Evolutionary conservation across 2,329 filamentous ascomycete species (phyloP), one percentile per base, ranked within the genome.

Genomic region (Tolypocladium cylindrosporum): DNA sequence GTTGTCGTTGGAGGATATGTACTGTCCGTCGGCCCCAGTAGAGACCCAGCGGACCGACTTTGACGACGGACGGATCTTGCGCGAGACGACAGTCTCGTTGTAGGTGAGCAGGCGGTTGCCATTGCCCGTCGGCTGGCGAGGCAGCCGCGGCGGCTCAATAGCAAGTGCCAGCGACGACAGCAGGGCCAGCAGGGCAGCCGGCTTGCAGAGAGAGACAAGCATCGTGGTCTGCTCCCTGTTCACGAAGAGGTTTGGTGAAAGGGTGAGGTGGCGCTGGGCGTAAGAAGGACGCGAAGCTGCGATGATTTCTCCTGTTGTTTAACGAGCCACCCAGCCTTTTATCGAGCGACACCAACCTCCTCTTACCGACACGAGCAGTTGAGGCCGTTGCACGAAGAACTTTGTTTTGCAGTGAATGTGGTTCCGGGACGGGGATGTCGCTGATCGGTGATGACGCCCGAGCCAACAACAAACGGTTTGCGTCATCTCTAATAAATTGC

Each of bases 21-120:
- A 87, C 55, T 83, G 77, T 27, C 85, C 85, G 62, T 89, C 85
- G 39, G 77, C 74, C 1, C 79, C 82, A 4, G 78, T 79, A 10
- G 77, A 73, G 4, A 85, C 77, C 85, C 85, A 88, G 53, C 74
- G 75, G 9, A 83, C 75, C 1, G 75, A 78, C 41, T 76, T 75
- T 14, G 75, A 75, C 14, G 73, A 72, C 0, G 79, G 73, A 1
- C 74, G 65, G 61, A 85, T 75, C 7, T 68, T 74, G 36, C 75
- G 71, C 16, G 66, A 69, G 0, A 77, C 72, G 11, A 80, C 79
- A 0, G 82, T 85, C 66, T 85, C 78, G 65, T 85, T 85, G 75
- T 81, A 87, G 0, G 75, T 81, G 59, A 87, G 71, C 8, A 84
- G 74, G 55, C 79, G 80, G 37, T 78, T 73, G 9, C 83, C 83